A percentile compares a stretch with the other conserved stretches of the same genome.
These are phyloP conservation scores for Fusarium sp. DNA, from an alignment of 2,329 filamentous ascomycete species.

Conservation along the genomic window DNA sequence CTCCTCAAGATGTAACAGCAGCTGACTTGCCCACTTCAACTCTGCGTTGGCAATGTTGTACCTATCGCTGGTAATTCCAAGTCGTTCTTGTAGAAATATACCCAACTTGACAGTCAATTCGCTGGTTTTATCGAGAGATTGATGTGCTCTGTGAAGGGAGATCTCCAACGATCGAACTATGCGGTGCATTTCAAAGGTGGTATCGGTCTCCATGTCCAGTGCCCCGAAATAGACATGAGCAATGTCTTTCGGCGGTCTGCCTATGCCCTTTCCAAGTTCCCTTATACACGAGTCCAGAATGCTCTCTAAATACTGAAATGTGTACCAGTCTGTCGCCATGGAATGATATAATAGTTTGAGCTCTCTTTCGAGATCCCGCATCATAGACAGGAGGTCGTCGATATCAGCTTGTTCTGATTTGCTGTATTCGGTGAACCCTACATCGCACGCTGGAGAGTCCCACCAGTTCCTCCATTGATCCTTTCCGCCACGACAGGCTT, in stretches of 20 bases:
- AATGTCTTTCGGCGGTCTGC: neutral
- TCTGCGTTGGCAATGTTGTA: rapidly evolving
- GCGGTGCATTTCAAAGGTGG: neutral
- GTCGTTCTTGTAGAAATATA: neutral
- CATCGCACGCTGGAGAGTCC: neutral
- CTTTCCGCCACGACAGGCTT: neutral
- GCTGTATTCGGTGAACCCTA: neutral
- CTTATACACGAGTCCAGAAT: neutral
- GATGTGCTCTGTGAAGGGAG: neutral
- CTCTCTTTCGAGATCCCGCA: neutral
- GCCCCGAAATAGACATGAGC: neutral
- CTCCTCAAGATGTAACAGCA: neutral
- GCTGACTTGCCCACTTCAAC: neutral
- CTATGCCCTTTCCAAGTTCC: neutral
- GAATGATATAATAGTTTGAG: neutral
- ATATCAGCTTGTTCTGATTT: neutral
- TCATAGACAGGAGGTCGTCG: neutral
- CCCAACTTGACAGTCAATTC: neutral
- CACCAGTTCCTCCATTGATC: neutral
- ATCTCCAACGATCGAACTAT: neutral
- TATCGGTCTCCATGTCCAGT: neutral
- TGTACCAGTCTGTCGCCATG: neutral
- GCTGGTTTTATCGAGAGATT: rapidly evolving
- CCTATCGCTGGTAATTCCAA: neutral
- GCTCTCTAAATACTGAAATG: neutral